A percentile compares a stretch with the other conserved stretches of the same genome.
Conservation (phyloP, 495 filamentous ascomycete species). For the Lophiotrema nucula region DNA sequence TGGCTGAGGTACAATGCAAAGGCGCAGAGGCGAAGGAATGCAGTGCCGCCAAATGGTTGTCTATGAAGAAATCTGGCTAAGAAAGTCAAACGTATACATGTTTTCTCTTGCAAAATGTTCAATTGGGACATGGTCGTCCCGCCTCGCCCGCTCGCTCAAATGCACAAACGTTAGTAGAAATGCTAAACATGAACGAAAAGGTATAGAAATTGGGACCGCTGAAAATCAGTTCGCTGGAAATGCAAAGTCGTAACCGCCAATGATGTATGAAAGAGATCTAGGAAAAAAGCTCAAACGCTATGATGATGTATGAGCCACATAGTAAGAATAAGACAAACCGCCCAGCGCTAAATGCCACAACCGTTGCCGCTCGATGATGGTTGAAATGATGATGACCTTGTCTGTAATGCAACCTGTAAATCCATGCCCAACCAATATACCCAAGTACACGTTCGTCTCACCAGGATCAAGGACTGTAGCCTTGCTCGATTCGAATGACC, state of each 20-base stretch:
- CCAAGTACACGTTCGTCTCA: no score
- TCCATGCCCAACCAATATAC: slow-evolving; percentile 12
- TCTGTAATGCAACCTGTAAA: slow-evolving; percentile 21
- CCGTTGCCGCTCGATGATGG: slow-evolving; percentile 30
- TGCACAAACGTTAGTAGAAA: slow-evolving; percentile 13
- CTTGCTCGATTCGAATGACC: no score
- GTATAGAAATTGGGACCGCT: not conserved
- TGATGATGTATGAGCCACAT: slow-evolving; percentile 24
- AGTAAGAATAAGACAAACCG: slow-evolving; percentile 11
- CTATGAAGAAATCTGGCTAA: not conserved
- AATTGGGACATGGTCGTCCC: no score
- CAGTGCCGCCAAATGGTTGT: not conserved
- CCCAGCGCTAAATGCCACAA: slow-evolving; percentile 35
- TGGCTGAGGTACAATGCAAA: not conserved
- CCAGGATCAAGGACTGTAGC: no score
- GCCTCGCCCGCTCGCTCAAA: slow-evolving; percentile 18
- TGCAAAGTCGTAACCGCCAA: slow-evolving; percentile 32
- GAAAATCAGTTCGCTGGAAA: slow-evolving; percentile 19
- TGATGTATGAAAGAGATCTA: slow-evolving; percentile 24
- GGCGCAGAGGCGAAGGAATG: not conserved
- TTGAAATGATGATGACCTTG: slow-evolving; percentile 4
- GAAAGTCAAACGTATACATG: slow-evolving; percentile 16
- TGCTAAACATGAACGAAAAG: slow-evolving; percentile 10
- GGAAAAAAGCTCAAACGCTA: slow-evolving; percentile 13
- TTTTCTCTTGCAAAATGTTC: slow-evolving; percentile 5